These are phyloP conservation scores for Macrolepiota dolichaula DNA, from an alignment of 768 basidiomycete species.

Conservation along the genomic window DNA sequence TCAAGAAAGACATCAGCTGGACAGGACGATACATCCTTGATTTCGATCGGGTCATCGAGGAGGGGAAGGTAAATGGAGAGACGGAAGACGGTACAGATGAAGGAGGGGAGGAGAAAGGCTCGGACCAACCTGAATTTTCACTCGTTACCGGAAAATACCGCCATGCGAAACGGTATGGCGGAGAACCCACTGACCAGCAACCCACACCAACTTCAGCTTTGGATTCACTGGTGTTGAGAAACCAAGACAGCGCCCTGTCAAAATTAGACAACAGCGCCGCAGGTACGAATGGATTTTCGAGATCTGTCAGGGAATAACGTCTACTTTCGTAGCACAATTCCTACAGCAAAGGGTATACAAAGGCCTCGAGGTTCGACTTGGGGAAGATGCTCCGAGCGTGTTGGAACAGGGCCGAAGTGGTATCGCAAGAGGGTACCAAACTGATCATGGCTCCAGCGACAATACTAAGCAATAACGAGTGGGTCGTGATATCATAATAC, in stretches of 20 bases:
- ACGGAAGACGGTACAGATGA: constrained; percentile 18
- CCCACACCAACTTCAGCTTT: constrained; percentile 13
- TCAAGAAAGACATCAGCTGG: constrained; percentile 70
- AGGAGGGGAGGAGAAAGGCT: constrained; percentile 42
- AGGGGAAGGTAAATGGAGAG: neutral
- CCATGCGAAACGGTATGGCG: constrained; percentile 66
- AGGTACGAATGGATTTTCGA: constrained; percentile 35
- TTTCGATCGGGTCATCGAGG: constrained; percentile 54
- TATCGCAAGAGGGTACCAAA: constrained; percentile 83
- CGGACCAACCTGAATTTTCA: constrained; percentile 80
- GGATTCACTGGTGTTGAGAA: constrained; percentile 54
- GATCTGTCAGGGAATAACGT: constrained; percentile 6
- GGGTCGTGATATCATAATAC: neutral
- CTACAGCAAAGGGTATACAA: constrained; percentile 71
- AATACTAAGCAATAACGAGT: neutral
- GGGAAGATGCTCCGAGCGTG: constrained; percentile 74
- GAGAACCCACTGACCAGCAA: constrained; percentile 8
- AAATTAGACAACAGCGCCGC: constrained; percentile 65
- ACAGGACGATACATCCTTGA: constrained; percentile 78
- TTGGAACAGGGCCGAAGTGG: constrained; percentile 90
- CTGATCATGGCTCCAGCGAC: constrained; percentile 30
- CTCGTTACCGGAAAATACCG: constrained; percentile 84
- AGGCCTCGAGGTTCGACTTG: constrained; percentile 76
- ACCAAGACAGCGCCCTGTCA: constrained; percentile 57
- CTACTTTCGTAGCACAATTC: constrained; percentile 54